phyloP scores from a whole-genome alignment of 2,329 filamentous ascomycete genomes.

The Exophiala mesophila region DNA sequence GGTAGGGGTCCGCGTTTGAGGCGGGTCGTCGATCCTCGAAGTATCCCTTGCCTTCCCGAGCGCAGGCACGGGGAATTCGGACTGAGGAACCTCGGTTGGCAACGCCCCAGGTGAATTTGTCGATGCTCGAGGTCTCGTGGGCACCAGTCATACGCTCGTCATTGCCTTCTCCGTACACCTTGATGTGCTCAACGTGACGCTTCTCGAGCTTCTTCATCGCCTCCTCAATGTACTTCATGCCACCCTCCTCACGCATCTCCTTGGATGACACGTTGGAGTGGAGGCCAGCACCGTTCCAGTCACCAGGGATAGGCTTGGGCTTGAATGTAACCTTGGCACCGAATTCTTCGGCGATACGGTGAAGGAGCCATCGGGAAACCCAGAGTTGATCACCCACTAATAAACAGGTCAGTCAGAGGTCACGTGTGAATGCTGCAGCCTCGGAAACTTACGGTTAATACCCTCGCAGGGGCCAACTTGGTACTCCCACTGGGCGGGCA shows the following conservation, averaged over 20 bases:
- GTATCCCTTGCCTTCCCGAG: conserved; percentile 87
- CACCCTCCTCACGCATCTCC: conserved; percentile 83
- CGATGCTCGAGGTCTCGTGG: conserved; percentile 91
- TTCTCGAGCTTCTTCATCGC: conserved; percentile 77
- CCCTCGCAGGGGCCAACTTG: conserved; percentile 87
- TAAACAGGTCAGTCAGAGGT: conserved; percentile 27
- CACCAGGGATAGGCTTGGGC: conserved; percentile 90
- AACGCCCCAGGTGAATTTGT: conserved; percentile 88
- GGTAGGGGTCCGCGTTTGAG: conserved; percentile 83
- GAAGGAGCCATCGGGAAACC: conserved; percentile 83
- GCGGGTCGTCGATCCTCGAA: conserved; percentile 82
- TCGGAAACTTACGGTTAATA: conserved; percentile 65
- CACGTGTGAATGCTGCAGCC: not conserved
- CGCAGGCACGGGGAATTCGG: conserved; percentile 80
- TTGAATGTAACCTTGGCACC: conserved; percentile 92
- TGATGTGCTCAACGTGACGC: conserved; percentile 78
- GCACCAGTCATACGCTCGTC: conserved; percentile 85
- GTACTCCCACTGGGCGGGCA: conserved; percentile 98
- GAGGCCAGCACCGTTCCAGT: conserved; percentile 95
- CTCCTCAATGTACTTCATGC: conserved; percentile 90
- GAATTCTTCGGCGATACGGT: conserved; percentile 92
- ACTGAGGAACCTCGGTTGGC: conserved; percentile 94
- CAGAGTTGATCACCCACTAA: conserved; percentile 95
- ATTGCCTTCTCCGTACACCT: conserved; percentile 94
- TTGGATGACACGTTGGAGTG: conserved; percentile 91